A percentile compares a stretch with the other conserved stretches of the same genome.
These are phyloP conservation scores for Penicillium concentricum DNA, from an alignment of 2,329 filamentous ascomycete genomes.

Conservation along the genomic window DNA sequence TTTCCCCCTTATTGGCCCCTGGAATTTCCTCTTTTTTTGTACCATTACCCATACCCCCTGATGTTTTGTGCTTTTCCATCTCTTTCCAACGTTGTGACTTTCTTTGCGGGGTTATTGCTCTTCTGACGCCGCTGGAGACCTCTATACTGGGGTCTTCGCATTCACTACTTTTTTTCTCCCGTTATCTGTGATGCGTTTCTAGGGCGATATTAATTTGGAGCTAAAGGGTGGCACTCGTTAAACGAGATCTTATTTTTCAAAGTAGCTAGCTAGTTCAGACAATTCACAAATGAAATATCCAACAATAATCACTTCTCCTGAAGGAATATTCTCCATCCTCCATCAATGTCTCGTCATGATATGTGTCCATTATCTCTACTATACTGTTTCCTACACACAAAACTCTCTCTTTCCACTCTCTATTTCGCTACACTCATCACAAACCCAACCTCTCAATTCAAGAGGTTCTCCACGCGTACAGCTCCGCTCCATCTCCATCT, in stretches of 20 bases:
- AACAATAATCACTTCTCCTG: no score
- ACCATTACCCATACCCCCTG: slow-evolving; percentile 32
- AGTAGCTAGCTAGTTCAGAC: slow-evolving; percentile 1
- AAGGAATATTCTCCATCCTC: no score
- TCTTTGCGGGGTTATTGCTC: slow-evolving; percentile 1
- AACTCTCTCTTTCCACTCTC: background rate
- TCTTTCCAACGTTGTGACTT: background rate
- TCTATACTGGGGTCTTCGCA: background rate
- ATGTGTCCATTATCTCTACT: no score
- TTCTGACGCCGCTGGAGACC: background rate
- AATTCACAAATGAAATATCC: background rate
- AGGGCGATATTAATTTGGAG: background rate
- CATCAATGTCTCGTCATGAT: no score
- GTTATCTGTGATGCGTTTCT: background rate
- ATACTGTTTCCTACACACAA: no score
- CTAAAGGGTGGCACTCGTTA: background rate
- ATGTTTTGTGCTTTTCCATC: slow-evolving; percentile 16
- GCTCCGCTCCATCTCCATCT: slow-evolving; percentile 41
- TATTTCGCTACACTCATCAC: slow-evolving; percentile 40
- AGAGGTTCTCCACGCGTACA: slow-evolving; percentile 46
- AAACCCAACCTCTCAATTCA: slow-evolving; percentile 43
- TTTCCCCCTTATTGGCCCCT: background rate
- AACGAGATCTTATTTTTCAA: background rate
- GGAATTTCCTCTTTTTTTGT: slow-evolving; percentile 19
- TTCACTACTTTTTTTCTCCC: background rate